phyloP scores from a whole-genome alignment of 495 filamentous ascomycete genomes.

The Chaetomidium leptoderma region DNA sequence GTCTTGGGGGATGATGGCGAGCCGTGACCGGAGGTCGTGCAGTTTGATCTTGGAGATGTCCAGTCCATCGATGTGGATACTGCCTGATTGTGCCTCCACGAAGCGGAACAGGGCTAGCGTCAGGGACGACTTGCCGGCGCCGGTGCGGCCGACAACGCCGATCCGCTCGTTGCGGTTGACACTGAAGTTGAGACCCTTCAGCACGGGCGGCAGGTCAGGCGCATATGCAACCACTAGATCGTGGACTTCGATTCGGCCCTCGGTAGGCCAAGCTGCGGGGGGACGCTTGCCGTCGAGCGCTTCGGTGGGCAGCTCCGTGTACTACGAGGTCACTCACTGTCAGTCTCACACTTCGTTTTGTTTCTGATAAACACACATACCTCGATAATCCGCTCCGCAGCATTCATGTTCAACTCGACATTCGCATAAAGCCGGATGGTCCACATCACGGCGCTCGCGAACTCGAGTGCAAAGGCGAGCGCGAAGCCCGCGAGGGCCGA shows the following conservation, averaged over 20 bases:
- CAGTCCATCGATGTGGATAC: conserved; percentile 68
- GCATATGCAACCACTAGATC: conserved; percentile 75
- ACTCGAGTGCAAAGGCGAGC: conserved; percentile 56
- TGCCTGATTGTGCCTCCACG: conserved; percentile 66
- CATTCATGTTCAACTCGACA: conserved; percentile 78
- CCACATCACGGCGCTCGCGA: conserved; percentile 52
- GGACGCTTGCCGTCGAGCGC: conserved; percentile 54
- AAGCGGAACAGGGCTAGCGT: conserved; percentile 83
- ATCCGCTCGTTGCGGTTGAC: conserved; percentile 70
- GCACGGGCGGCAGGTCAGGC: conserved; percentile 65
- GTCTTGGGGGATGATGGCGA: conserved; percentile 78
- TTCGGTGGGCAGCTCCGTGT: conserved; percentile 67
- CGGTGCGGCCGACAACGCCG: conserved; percentile 81
- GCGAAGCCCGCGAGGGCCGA: conserved; percentile 79
- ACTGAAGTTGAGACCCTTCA: conserved; percentile 69
- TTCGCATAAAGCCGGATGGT: conserved; percentile 58
- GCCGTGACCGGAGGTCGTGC: conserved; percentile 64
- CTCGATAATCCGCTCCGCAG: conserved; percentile 76
- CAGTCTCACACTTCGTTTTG: background rate
- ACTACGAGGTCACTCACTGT: conserved; percentile 31
- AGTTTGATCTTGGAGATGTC: conserved; percentile 73
- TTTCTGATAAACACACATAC: conserved; percentile 11
- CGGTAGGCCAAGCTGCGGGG: conserved; percentile 75
- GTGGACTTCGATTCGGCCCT: conserved; percentile 68
- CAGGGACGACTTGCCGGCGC: conserved; percentile 80